phyloP scores from a whole-genome alignment of 306 rosid species.

The Medicago arabica region DNA sequence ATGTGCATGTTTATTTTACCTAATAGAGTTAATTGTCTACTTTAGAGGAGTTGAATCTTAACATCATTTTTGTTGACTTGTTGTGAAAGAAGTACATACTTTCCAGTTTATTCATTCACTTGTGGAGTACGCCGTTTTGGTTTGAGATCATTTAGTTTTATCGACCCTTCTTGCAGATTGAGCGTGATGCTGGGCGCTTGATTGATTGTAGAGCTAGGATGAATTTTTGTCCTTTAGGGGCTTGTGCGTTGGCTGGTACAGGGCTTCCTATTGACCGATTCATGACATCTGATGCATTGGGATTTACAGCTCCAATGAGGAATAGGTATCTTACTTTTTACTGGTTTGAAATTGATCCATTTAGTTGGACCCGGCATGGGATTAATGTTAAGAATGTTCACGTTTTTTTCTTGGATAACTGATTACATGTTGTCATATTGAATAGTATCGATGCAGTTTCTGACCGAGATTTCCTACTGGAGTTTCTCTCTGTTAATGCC shows the following conservation, averaged over 20 bases:
- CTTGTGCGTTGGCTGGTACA: constrained; percentile 99
- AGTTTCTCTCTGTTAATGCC: constrained; percentile 88
- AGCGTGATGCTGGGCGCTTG: constrained; percentile 88
- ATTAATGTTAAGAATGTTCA: constrained; percentile 17
- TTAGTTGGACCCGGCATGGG: not conserved
- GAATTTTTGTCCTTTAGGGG: constrained; percentile 91
- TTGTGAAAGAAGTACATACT: not conserved
- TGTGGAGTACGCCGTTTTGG: not conserved
- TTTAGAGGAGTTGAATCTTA: not conserved
- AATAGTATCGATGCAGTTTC: constrained; percentile 94
- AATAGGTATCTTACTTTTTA: constrained; percentile 69
- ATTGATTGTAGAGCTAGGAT: constrained; percentile 85
- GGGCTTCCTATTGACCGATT: constrained; percentile 98
- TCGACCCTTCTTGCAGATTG: constrained; percentile 68
- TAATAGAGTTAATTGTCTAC: not conserved
- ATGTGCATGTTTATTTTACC: not conserved
- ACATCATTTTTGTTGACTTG: constrained; percentile 3
- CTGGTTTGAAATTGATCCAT: constrained; percentile 1
- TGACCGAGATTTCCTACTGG: constrained; percentile 91
- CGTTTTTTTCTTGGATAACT: constrained; percentile 12
- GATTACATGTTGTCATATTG: constrained; percentile 35
- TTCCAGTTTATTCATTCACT: not conserved
- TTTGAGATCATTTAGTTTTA: not conserved
- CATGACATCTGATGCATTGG: constrained; percentile 88
- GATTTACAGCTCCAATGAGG: constrained; percentile 88